Base-by-base conservation (phyloP, 495 filamentous ascomycete species). In the Paragyromitra xinjiangensis region DNA sequence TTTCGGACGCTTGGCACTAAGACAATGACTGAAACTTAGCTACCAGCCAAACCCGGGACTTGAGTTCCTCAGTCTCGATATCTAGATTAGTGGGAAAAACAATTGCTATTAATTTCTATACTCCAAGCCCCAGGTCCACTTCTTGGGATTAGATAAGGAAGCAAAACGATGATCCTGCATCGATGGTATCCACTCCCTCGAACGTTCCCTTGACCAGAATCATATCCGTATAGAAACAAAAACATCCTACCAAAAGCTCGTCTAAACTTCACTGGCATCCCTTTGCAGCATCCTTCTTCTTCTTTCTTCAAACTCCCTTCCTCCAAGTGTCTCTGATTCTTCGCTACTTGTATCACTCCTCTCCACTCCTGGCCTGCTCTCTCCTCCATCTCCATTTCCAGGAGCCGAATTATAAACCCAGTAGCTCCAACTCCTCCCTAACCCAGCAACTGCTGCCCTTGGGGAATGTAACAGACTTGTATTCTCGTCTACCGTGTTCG, bases 391-490 rank as follows among this genome's bases (percentile, higher is more conserved):
- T 9, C 58, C n/a, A 22, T 40, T 42, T 0, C 39, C 26, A 22
- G 75, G 68, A 3, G 39, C 44, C 5, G 74, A 66, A 55, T 79
- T 79, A 26, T 79, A 72, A 50, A 48, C 66, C 77, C 77, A 79
- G 67, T 71, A 79, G 24, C 77, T 79, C 61, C 61, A 69, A 19
- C 65, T 79, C 26, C 77, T 75, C 24, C 70, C 64, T 50, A 76
- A 16, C 9, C 65, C 55, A 6, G 22, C 71, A 12, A 68, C 44
- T 16, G 26, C 59, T 55, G 8, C 26, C 24, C 65, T 53, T 4
- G 61, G 48, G 3, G 61, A 45, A 65, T 63, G 26, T 59, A 77
- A 22, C 40, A 77, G 22, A 34, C 51, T 9, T 3, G 69, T 73
- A 24, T 40, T 65, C 40, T 77, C 76, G 19, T 69, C 34, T n/a